Conservation (phyloP, 306 rosid genomes). For the Crotalaria pallida region DNA sequence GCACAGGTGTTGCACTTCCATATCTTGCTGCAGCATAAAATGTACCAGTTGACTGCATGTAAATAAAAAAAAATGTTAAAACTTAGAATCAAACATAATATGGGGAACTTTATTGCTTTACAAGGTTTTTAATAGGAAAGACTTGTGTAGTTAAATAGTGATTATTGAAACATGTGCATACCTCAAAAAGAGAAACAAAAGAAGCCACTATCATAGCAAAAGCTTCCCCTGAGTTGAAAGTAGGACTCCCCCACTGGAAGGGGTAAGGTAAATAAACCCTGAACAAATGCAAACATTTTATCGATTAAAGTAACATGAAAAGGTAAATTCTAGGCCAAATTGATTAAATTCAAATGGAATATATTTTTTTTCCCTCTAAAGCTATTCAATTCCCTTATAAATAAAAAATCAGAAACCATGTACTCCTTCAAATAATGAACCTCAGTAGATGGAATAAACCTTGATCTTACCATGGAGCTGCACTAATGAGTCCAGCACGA, state of each 20-base stretch:
- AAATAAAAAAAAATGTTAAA: not conserved
- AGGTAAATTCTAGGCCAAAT: not conserved
- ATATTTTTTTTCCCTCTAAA: not conserved
- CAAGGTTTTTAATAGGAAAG: not conserved
- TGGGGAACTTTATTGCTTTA: not conserved
- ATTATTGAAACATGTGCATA: not conserved
- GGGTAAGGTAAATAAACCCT: slow-evolving; percentile 80
- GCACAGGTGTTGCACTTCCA: slow-evolving; percentile 84
- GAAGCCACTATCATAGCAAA: slow-evolving; percentile 84
- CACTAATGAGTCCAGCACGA: slow-evolving; percentile 60
- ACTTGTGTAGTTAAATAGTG: not conserved
- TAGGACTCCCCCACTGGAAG: slow-evolving; percentile 93
- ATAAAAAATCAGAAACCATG: not conserved
- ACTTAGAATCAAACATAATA: not conserved
- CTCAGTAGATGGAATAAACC: not conserved
- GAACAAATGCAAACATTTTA: slow-evolving; percentile 14
- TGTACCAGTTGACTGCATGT: slow-evolving; percentile 73
- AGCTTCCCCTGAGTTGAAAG: slow-evolving; percentile 69
- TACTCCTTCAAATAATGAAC: not conserved
- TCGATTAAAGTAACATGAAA: not conserved
- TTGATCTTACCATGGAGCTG: slow-evolving; percentile 57
- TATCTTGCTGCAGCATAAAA: slow-evolving; percentile 73
- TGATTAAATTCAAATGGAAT: not conserved
- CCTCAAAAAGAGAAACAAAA: slow-evolving; percentile 80
- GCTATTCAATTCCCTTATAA: not conserved